Evolutionary conservation across 2,329 filamentous ascomycete species (phyloP).

Genomic region (Aspergillus costaricaensis): DNA sequence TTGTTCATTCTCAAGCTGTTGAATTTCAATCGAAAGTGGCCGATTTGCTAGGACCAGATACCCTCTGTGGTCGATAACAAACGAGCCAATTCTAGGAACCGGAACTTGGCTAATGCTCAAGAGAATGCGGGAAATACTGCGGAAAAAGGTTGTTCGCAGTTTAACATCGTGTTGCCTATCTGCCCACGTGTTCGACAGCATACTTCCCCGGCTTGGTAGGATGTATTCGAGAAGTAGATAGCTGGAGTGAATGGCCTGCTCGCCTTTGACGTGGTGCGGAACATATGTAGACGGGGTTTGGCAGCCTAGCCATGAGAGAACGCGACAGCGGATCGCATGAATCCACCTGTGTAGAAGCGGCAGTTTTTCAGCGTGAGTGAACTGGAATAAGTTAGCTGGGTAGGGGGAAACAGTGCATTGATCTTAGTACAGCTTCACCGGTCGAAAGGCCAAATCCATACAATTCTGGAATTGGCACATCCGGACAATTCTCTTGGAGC

Average conservation of each 20-base stretch:
- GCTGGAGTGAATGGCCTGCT: neutral
- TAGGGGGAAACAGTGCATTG: neutral
- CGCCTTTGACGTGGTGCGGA: neutral
- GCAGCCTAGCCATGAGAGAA: slow-evolving; percentile 9
- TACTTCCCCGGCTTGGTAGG: slow-evolving; percentile 16
- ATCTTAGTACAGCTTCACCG: slow-evolving; percentile 22
- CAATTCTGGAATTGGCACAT: slow-evolving; percentile 27
- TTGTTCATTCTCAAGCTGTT: slow-evolving; percentile 10
- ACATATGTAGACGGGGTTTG: slow-evolving; percentile 7
- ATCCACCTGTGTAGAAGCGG: slow-evolving; percentile 7
- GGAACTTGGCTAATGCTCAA: slow-evolving; percentile 21
- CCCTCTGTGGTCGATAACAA: slow-evolving; percentile 30
- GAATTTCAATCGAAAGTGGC: slow-evolving; percentile 17
- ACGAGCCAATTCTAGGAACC: slow-evolving; percentile 39
- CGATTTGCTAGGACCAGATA: slow-evolving; percentile 20
- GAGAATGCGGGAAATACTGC: slow-evolving; percentile 19
- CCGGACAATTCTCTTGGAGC: slow-evolving; percentile 30
- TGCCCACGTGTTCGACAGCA: slow-evolving; percentile 27
- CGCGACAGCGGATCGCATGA: slow-evolving; percentile 9
- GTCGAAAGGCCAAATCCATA: slow-evolving; percentile 29
- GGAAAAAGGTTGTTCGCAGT: slow-evolving; percentile 24
- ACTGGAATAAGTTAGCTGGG: slow-evolving; percentile 5
- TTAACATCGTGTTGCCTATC: slow-evolving; percentile 13
- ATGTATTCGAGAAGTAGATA: slow-evolving; percentile 27
- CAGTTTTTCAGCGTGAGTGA: slow-evolving; percentile 13